These are phyloP conservation scores for Silybum marianum DNA, from an alignment of 129 eudicot species.

Conservation along the genomic window DNA sequence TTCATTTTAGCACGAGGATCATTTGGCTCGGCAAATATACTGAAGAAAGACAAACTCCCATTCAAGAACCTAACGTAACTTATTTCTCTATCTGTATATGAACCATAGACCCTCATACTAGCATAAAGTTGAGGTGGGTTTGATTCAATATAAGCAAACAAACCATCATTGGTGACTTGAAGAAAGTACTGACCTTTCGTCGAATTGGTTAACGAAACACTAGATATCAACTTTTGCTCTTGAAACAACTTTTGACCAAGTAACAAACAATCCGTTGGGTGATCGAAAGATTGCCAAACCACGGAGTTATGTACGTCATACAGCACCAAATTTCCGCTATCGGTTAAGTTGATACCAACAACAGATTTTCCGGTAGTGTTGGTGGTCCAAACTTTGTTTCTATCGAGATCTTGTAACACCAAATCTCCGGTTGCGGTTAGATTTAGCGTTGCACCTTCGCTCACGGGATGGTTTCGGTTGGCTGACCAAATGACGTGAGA, in stretches of 20 bases:
- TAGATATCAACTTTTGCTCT: slow-evolving; percentile 35
- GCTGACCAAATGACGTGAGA: slow-evolving; percentile 36
- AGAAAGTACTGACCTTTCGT: slow-evolving; percentile 23
- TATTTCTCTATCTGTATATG: background rate
- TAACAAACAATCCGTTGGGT: slow-evolving; percentile 37
- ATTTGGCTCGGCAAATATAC: background rate
- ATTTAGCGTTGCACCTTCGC: background rate
- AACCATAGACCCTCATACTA: background rate
- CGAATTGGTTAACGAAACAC: slow-evolving; percentile 24
- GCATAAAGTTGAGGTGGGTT: slow-evolving; percentile 17
- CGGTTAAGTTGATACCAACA: slow-evolving; percentile 27
- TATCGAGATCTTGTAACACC: slow-evolving; percentile 20
- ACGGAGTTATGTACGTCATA: background rate
- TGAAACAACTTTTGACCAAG: slow-evolving; percentile 15
- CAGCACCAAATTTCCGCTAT: slow-evolving; percentile 24
- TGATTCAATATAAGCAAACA: slow-evolving; percentile 20
- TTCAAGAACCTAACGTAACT: slow-evolving; percentile 4
- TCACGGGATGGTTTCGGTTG: slow-evolving; percentile 24
- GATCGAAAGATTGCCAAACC: slow-evolving; percentile 50
- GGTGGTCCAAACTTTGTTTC: slow-evolving; percentile 36
- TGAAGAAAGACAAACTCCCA: slow-evolving; percentile 13
- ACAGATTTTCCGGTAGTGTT: slow-evolving; percentile 31
- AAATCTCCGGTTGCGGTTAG: slow-evolving; percentile 28
- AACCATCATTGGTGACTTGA: background rate
- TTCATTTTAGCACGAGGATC: background rate